Percentiles rank a stretch among this genome's conserved stretches.
These are phyloP conservation scores for Penicillium dipodomyicola DNA, from an alignment of 495 filamentous ascomycete genomes.

Conservation along the genomic window DNA sequence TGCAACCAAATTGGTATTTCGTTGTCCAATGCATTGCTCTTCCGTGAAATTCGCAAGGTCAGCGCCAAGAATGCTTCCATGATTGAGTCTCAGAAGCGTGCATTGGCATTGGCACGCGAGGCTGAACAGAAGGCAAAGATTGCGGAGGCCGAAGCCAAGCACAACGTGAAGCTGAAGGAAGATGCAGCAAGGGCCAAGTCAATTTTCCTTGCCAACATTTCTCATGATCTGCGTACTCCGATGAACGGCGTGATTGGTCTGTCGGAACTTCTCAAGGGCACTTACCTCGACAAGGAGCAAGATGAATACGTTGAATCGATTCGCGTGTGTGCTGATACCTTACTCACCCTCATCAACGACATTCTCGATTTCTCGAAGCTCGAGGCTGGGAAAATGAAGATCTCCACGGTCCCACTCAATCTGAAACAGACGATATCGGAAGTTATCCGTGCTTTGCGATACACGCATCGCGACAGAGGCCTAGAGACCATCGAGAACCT, in stretches of 20 bases:
- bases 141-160: slow-evolving; percentile 78
- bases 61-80: slow-evolving; percentile 80
- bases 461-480: slow-evolving; percentile 76
- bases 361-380: slow-evolving; percentile 92
- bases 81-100: slow-evolving; percentile 81
- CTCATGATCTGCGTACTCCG: slow-evolving; percentile 81
- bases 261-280: slow-evolving; percentile 80
- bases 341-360: slow-evolving; percentile 93
- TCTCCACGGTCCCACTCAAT: slow-evolving; percentile 81
- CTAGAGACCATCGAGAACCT: slow-evolving; percentile 71
- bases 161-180: slow-evolving; percentile 84
- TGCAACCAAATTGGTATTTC: slow-evolving; percentile 90
- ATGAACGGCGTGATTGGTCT: slow-evolving; percentile 90
- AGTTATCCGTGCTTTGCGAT: slow-evolving; percentile 80
- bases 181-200: slow-evolving; percentile 88
- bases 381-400: slow-evolving; percentile 93
- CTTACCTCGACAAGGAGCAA: slow-evolving; percentile 73
- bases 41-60: slow-evolving; percentile 77
- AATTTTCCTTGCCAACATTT: slow-evolving; percentile 91
- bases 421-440: slow-evolving; percentile 83
- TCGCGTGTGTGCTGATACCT: slow-evolving; percentile 81
- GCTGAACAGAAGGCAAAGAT: slow-evolving; percentile 80
- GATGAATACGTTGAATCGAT: slow-evolving; percentile 91
- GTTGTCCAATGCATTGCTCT: slow-evolving; percentile 79
- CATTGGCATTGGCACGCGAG: slow-evolving; percentile 73